These are phyloP conservation scores for Poronia punctata DNA, from an alignment of 495 filamentous ascomycete genomes.

Conservation along the genomic window DNA sequence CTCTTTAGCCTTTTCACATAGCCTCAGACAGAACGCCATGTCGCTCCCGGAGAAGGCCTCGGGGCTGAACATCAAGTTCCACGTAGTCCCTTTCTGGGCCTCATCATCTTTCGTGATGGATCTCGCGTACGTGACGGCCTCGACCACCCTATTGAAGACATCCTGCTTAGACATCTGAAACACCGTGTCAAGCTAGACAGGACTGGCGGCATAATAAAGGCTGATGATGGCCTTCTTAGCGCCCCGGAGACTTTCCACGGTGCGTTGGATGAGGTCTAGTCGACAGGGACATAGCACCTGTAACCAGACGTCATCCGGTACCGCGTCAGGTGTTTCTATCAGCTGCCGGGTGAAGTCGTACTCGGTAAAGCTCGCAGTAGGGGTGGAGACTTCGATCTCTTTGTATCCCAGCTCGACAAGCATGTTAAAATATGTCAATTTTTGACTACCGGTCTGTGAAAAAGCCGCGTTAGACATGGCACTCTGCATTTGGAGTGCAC, in stretches of 20 bases:
- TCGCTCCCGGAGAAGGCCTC: conserved; percentile 94
- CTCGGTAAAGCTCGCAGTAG: conserved; percentile 87
- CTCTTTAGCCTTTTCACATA: conserved; percentile 94
- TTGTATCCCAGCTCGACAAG: conserved; percentile 91
- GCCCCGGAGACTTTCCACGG: conserved; percentile 83
- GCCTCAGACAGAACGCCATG: conserved; percentile 71
- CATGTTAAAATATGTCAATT: conserved; percentile 93
- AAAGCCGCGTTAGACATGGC: conserved; percentile 17
- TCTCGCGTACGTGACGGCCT: conserved; percentile 78
- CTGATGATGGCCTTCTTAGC: conserved; percentile 95
- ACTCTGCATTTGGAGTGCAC: not conserved
- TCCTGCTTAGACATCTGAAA: conserved; percentile 82
- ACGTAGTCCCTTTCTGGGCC: conserved; percentile 64
- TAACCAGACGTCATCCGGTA: conserved; percentile 91
- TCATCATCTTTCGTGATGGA: conserved; percentile 96
- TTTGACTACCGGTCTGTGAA: conserved; percentile 78
- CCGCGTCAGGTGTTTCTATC: conserved; percentile 76
- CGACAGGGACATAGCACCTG: conserved; percentile 93
- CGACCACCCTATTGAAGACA: conserved; percentile 74
- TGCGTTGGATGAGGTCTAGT: conserved; percentile 83
- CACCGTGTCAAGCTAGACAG: conserved; percentile 84
- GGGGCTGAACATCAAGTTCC: conserved; percentile 93
- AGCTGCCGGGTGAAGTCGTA: conserved; percentile 90
- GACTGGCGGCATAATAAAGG: conserved; percentile 92
- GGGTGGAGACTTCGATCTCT: conserved; percentile 96